These are phyloP conservation scores for Botrytis porri DNA, from an alignment of 2,329 filamentous ascomycete species.

Conservation along the genomic window DNA sequence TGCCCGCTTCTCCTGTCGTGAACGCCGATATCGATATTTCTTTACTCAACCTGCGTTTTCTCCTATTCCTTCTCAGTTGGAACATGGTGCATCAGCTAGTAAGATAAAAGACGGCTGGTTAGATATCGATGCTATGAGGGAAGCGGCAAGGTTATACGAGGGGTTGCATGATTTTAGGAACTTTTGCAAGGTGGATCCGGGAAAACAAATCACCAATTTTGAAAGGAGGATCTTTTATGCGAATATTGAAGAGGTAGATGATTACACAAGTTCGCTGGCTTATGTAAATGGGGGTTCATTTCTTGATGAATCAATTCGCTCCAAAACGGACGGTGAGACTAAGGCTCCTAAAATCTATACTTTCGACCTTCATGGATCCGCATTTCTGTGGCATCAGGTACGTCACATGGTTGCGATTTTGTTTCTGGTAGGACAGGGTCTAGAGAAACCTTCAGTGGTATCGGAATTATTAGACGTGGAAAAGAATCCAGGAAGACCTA, in stretches of 20 bases:
- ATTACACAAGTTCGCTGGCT: slow-evolving; percentile 51
- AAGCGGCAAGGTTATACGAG: slow-evolving; percentile 75
- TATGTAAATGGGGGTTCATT: slow-evolving; percentile 44
- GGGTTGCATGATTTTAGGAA: slow-evolving; percentile 94
- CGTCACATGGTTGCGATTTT: slow-evolving; percentile 88
- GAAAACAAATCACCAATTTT: slow-evolving; percentile 86
- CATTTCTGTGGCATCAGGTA: slow-evolving; percentile 98
- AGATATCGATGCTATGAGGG: slow-evolving; percentile 81
- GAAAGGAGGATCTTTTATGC: slow-evolving; percentile 74
- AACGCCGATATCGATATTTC: slow-evolving; percentile 92
- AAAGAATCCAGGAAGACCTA: slow-evolving; percentile 71
- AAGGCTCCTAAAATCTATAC: slow-evolving; percentile 67
- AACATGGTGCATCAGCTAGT: slow-evolving; percentile 38
- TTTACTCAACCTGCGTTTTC: slow-evolving; percentile 91
- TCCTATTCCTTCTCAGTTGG: slow-evolving; percentile 57
- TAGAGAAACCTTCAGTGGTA: slow-evolving; percentile 73
- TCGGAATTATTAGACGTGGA: slow-evolving; percentile 70
- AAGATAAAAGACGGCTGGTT: slow-evolving; percentile 68
- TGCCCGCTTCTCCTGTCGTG: slow-evolving; percentile 87
- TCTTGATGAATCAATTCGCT: slow-evolving; percentile 4
- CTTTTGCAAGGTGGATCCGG: slow-evolving; percentile 89
- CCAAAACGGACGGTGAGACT: background rate
- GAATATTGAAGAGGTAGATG: slow-evolving; percentile 69
- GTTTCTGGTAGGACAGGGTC: slow-evolving; percentile 87
- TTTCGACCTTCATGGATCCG: slow-evolving; percentile 84